A percentile compares a stretch with the other conserved stretches of the same genome.
Conservation (phyloP, 192 early-diverging fungal genomes). For the Coemansia erecta region DNA sequence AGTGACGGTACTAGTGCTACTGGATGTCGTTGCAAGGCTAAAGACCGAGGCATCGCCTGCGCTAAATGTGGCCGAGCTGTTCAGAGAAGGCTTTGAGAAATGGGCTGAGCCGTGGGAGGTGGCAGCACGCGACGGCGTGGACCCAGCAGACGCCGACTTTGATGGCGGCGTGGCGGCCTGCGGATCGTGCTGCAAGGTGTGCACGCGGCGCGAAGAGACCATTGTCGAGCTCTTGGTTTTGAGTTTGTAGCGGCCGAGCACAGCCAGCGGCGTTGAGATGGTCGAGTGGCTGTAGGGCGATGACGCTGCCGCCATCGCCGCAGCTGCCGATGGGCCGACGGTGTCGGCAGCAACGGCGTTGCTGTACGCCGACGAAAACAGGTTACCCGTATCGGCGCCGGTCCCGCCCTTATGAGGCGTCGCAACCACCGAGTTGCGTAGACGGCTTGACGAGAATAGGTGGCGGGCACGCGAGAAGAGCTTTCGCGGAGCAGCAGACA, state of each 20-base stretch:
- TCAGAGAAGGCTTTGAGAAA: slow-evolving; percentile 9
- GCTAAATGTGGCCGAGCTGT: slow-evolving; percentile 4
- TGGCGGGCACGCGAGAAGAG: slow-evolving; percentile 50
- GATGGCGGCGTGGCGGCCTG: slow-evolving; percentile 3
- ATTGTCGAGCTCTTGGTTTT: slow-evolving; percentile 42
- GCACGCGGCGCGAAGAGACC: slow-evolving; percentile 31
- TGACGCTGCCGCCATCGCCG: slow-evolving; percentile 13
- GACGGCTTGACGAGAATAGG: slow-evolving; percentile 41
- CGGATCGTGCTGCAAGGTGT: slow-evolving; percentile 21
- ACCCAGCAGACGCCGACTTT: slow-evolving; percentile 22
- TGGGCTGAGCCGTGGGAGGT: background rate
- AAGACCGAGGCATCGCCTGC: slow-evolving; percentile 10
- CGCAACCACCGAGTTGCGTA: slow-evolving; percentile 8
- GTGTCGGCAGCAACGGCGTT: slow-evolving; percentile 35
- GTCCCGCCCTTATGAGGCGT: slow-evolving; percentile 13
- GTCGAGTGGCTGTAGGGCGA: slow-evolving; percentile 36
- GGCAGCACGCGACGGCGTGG: slow-evolving; percentile 20
- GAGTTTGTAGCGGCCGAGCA: slow-evolving; percentile 51
- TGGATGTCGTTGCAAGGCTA: slow-evolving; percentile 2
- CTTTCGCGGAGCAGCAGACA: slow-evolving; percentile 46
- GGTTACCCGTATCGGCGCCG: slow-evolving; percentile 12
- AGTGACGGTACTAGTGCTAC: slow-evolving; percentile 5
- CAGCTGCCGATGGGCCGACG: slow-evolving; percentile 24
- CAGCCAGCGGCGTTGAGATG: slow-evolving; percentile 43
- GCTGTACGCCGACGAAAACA: slow-evolving; percentile 45